phyloP scores from a whole-genome alignment of 2,329 filamentous ascomycete genomes.

The Penicillium sp. region DNA sequence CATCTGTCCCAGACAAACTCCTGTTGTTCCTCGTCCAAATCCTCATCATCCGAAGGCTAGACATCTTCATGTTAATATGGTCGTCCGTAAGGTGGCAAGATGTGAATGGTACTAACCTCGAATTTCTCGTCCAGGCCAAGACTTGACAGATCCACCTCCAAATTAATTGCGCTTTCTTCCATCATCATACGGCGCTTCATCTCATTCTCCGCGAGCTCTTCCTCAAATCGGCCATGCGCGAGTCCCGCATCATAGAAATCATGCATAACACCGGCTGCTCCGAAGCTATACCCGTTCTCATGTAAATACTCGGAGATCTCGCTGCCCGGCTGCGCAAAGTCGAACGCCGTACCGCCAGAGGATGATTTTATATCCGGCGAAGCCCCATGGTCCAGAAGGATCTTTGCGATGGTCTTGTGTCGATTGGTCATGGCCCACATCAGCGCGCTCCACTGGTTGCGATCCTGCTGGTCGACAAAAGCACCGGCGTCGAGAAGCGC shows the following conservation, averaged over 20 bases:
- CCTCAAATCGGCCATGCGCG: slow-evolving; percentile 91
- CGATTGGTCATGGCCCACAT: slow-evolving; percentile 99
- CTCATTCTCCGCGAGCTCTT: slow-evolving; percentile 96
- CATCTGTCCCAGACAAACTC: slow-evolving; percentile 97
- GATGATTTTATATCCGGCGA: slow-evolving; percentile 96
- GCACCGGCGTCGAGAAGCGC: slow-evolving; percentile 84
- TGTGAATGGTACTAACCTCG: slow-evolving; percentile 65
- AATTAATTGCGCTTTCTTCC: slow-evolving; percentile 96
- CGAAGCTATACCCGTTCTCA: slow-evolving; percentile 81
- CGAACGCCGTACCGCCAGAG: slow-evolving; percentile 89
- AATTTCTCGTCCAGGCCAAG: slow-evolving; percentile 94
- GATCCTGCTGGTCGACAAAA: slow-evolving; percentile 90
- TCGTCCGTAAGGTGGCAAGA: neutral
- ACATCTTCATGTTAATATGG: neutral
- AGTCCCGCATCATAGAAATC: slow-evolving; percentile 96
- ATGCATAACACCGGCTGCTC: slow-evolving; percentile 57
- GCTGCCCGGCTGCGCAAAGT: slow-evolving; percentile 93
- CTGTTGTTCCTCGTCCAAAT: slow-evolving; percentile 85
- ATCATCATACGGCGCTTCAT: slow-evolving; percentile 92
- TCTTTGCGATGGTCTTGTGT: slow-evolving; percentile 93
- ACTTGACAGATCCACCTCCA: slow-evolving; percentile 95
- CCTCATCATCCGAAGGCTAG: slow-evolving; percentile 75
- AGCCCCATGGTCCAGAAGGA: slow-evolving; percentile 88
- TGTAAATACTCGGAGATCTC: slow-evolving; percentile 96
- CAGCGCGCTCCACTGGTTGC: slow-evolving; percentile 94